Evolutionary conservation across 2,329 filamentous ascomycete genomes (phyloP).

Genomic region (Corniculantispora saksenae): DNA sequence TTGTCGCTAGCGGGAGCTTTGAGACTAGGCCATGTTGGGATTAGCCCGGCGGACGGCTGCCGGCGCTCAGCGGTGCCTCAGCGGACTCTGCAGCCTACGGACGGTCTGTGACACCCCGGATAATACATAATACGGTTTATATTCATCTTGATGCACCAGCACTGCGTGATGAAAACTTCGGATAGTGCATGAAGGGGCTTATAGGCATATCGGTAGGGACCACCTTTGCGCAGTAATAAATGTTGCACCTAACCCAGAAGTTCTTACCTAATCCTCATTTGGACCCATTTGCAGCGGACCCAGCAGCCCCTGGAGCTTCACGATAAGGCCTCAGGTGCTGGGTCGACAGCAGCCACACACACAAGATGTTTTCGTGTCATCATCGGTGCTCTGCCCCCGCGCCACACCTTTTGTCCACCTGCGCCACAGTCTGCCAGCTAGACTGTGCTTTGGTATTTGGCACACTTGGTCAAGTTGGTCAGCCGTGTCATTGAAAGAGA

Average conservation of each 20-base stretch:
- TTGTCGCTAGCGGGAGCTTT: conserved; percentile 19
- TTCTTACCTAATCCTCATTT: conserved; percentile 10
- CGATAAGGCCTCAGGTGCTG: too few species aligned
- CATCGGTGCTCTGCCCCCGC: too few species aligned
- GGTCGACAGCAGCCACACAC: too few species aligned
- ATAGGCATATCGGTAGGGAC: conserved; percentile 15
- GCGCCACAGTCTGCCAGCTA: too few species aligned
- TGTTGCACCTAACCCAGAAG: conserved; percentile 17
- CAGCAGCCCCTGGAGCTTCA: too few species aligned
- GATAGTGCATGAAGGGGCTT: conserved; percentile 16
- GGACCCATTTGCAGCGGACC: neutral
- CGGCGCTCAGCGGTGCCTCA: conserved; percentile 17
- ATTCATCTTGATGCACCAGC: conserved; percentile 1
- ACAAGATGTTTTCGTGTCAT: too few species aligned
- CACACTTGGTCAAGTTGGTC: too few species aligned
- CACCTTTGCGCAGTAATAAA: conserved; percentile 1
- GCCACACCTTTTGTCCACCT: too few species aligned
- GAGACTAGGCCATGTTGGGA: conserved; percentile 12
- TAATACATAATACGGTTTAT: conserved; percentile 12
- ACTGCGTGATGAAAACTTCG: conserved; percentile 5
- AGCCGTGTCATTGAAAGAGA: too few species aligned
- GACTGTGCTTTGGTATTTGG: too few species aligned
- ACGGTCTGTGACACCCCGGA: conserved; percentile 9
- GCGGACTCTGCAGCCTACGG: neutral
- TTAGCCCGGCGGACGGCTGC: conserved; percentile 19